A percentile compares a stretch with the other conserved stretches of the same genome.
Evolutionary conservation across 768 basidiomycete species (phyloP).

Genomic region (Boletus huronensis): DNA sequence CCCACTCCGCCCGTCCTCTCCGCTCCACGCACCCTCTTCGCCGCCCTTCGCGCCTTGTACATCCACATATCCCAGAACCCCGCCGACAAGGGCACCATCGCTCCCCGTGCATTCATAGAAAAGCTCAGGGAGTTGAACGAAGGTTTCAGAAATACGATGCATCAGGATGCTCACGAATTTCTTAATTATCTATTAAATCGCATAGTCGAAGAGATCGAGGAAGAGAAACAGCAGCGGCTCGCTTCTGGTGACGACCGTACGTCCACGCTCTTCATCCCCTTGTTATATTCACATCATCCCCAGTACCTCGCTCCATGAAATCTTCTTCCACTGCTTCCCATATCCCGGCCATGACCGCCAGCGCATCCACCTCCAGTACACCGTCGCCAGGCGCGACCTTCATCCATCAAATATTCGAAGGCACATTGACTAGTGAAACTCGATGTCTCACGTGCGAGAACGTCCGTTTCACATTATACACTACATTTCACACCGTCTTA

Average conservation of each 20-base stretch:
- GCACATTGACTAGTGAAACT: conserved; percentile 93
- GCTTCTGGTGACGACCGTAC: conserved; percentile 62
- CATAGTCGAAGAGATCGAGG: conserved; percentile 90
- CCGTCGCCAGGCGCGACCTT: conserved; percentile 62
- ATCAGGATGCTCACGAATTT: conserved; percentile 99
- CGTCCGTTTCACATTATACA: conserved; percentile 43
- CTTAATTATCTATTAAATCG: conserved; percentile 90
- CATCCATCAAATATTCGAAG: conserved; percentile 92
- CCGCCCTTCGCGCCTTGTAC: conserved; percentile 92
- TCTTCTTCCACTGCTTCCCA: conserved; percentile 50
- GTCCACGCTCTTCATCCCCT: conserved; percentile 29
- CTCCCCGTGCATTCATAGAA: conserved; percentile 88
- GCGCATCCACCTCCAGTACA: conserved; percentile 46
- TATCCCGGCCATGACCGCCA: conserved; percentile 38
- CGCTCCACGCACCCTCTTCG: conserved; percentile 74
- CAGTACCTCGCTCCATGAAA: conserved; percentile 60
- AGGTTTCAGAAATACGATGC: conserved; percentile 84
- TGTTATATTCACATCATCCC: conserved; percentile 3
- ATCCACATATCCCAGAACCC: conserved; percentile 77
- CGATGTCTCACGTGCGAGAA: conserved; percentile 98
- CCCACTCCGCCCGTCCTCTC: conserved; percentile 48
- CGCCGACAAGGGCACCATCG: conserved; percentile 76
- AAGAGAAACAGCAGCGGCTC: conserved; percentile 50
- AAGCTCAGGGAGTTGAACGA: conserved; percentile 93
- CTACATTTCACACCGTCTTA: conserved; percentile 12